Conservation (phyloP, 768 basidiomycete species). For the Collybia sordida region DNA sequence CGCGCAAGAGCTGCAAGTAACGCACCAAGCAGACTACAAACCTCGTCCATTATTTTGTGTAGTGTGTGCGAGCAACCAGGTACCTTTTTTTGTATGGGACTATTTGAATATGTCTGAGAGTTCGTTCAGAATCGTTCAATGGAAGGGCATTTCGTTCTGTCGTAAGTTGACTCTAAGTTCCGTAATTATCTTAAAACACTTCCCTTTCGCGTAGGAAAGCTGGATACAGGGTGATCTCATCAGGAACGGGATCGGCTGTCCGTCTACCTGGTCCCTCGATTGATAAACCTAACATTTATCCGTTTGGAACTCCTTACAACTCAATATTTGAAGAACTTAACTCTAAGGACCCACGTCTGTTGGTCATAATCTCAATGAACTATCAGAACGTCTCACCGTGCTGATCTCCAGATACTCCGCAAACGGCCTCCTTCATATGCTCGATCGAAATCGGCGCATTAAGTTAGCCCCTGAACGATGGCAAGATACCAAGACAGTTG, state of each 20-base stretch:
- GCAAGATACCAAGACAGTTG: slow-evolving; percentile 87
- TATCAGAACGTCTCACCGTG: slow-evolving; percentile 1
- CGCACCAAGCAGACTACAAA: slow-evolving; percentile 42
- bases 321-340: slow-evolving; percentile 90
- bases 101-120: slow-evolving; percentile 10
- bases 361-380: slow-evolving; percentile 28
- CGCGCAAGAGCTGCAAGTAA: slow-evolving; percentile 3
- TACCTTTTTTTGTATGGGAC: slow-evolving; percentile 25
- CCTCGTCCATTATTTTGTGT: slow-evolving; percentile 89
- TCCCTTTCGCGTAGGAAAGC: slow-evolving; percentile 63
- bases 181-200: slow-evolving; percentile 2
- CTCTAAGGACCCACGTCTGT: slow-evolving; percentile 83
- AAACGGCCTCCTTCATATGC: slow-evolving; percentile 93
- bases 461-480: slow-evolving; percentile 95
- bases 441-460: slow-evolving; percentile 91
- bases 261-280: slow-evolving; percentile 94
- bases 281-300: slow-evolving; percentile 96
- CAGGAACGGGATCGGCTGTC: slow-evolving; percentile 95
- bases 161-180: slow-evolving; percentile 52
- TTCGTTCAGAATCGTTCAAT: slow-evolving; percentile 86
- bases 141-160: slow-evolving; percentile 92
- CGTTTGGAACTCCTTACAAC: slow-evolving; percentile 97
- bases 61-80: slow-evolving; percentile 99
- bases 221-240: slow-evolving; percentile 88
- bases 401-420: slow-evolving; percentile 69